Conservation (phyloP, 2,329 filamentous ascomycete species). For the Exophiala calicioides region DNA sequence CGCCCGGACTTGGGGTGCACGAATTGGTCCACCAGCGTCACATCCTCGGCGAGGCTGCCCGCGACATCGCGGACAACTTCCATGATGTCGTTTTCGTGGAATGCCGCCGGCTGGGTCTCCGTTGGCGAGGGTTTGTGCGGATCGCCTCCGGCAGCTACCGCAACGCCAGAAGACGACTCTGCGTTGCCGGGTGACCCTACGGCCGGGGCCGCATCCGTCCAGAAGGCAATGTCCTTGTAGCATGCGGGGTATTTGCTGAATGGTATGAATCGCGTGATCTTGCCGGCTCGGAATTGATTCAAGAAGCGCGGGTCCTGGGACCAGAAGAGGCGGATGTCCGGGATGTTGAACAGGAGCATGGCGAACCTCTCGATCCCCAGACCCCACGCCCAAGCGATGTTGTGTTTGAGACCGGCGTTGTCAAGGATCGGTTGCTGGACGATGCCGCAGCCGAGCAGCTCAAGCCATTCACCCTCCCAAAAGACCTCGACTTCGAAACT, state of each 20-base stretch:
- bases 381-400: conserved; percentile 93
- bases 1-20: conserved; percentile 80
- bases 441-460: conserved; percentile 90
- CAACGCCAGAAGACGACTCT: conserved; percentile 45
- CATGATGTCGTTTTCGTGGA: conserved; percentile 98
- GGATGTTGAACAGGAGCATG: conserved; percentile 95
- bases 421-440: conserved; percentile 79
- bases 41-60: conserved; percentile 85
- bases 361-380: conserved; percentile 91
- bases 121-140: conserved; percentile 40
- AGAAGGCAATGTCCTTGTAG: conserved; percentile 92
- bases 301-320: conserved; percentile 81
- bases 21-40: conserved; percentile 81
- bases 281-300: conserved; percentile 68
- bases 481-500: conserved; percentile 96
- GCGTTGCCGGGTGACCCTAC: conserved; percentile 42
- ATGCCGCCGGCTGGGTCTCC: conserved; percentile 46
- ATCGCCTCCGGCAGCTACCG: conserved; percentile 37
- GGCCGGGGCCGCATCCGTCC: conserved; percentile 59
- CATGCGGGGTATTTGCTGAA: conserved; percentile 92
- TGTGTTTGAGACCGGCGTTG: conserved; percentile 71
- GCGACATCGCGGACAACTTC: conserved; percentile 83
- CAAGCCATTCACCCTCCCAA: conserved; percentile 93
- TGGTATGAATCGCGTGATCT: conserved; percentile 69
- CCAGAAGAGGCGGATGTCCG: conserved; percentile 97